Evolutionary conservation across 2,329 filamentous ascomycete species (phyloP), one percentile per base, ranked within the genome.

Genomic region (Botryotinia calthae): DNA sequence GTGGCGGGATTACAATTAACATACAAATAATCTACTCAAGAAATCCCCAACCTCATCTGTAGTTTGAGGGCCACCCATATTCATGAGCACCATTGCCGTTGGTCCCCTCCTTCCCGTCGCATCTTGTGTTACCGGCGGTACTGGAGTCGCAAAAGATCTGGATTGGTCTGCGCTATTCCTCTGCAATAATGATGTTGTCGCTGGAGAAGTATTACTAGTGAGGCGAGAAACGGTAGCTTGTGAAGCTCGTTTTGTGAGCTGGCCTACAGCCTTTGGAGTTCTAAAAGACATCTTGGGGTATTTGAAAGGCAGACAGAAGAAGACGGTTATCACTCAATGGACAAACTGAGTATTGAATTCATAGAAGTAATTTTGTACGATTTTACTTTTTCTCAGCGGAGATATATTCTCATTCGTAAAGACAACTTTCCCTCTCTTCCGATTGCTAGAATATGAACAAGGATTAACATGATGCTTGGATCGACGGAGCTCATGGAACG

Each of bases 31-130:
- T 78, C 95, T 90, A 82, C 92, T 96, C 65, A 99, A 84, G 81
- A 98, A 99, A 82, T 91, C 90, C 78, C 91, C 91, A 51, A 99
- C 96, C 84, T 99, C 94, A 77, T 91, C 89, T 7, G 91, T 92
- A 6, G 93, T 97, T 1, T 93, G 93, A 4, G 96, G 96, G 0
- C 96, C 96, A 74, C 96, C 96, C 96, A 99, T 99, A 84, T 99
- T 99, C 84, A 99, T 89, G 80, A 99, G 98, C 22, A 99, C 96
- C 90, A 99, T 98, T 61, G 96, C 96, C 7, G 96, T 99, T 12
- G 95, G 94, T 0, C 95, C 95, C 80, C 93, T 88, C 4, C 87
- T 86, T 66, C 87, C 88, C 0, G 88, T 88, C 10, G 88, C 86
- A 86, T 94, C 87, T 82, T 97, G 93, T 0, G 93, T 95, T 34